phyloP scores from a whole-genome alignment of 768 basidiomycete species.

The Chalciporus chontae region DNA sequence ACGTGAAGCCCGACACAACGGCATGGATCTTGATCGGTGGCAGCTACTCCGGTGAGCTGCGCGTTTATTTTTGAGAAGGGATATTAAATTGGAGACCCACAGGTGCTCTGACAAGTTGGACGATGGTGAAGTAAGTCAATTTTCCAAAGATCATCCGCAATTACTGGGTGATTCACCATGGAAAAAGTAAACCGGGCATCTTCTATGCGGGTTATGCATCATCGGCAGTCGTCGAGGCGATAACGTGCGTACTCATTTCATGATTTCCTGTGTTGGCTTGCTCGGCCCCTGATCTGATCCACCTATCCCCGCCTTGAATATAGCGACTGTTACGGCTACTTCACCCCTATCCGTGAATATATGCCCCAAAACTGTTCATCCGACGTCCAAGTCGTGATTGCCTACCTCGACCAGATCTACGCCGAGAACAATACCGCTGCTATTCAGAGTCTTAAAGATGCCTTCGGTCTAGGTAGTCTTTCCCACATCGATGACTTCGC shows the following conservation, averaged over 20 bases:
- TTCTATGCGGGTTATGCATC: slow-evolving; percentile 44
- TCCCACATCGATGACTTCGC: slow-evolving; percentile 67
- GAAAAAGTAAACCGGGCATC: slow-evolving; percentile 34
- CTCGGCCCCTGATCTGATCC: background rate
- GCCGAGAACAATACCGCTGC: slow-evolving; percentile 39
- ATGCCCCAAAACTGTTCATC: slow-evolving; percentile 75
- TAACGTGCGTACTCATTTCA: slow-evolving; percentile 30
- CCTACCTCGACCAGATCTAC: slow-evolving; percentile 59
- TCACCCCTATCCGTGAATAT: slow-evolving; percentile 62
- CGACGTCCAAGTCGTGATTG: slow-evolving; percentile 62
- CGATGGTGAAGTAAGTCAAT: slow-evolving; percentile 58
- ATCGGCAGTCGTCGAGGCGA: slow-evolving; percentile 45
- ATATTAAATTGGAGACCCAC: background rate
- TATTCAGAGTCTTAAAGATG: slow-evolving; percentile 51
- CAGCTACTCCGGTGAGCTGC: slow-evolving; percentile 35
- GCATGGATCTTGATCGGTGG: slow-evolving; percentile 44
- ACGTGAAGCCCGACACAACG: slow-evolving; percentile 50
- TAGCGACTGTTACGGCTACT: slow-evolving; percentile 45
- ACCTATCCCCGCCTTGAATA: background rate
- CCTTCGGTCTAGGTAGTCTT: slow-evolving; percentile 55
- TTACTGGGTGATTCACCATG: background rate
- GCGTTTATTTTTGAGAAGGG: background rate
- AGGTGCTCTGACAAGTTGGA: slow-evolving; percentile 54
- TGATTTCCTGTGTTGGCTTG: background rate
- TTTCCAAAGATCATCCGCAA: background rate